phyloP scores from a whole-genome alignment of 106 monocot genomes.

The Acanthochlamys bracteata region DNA sequence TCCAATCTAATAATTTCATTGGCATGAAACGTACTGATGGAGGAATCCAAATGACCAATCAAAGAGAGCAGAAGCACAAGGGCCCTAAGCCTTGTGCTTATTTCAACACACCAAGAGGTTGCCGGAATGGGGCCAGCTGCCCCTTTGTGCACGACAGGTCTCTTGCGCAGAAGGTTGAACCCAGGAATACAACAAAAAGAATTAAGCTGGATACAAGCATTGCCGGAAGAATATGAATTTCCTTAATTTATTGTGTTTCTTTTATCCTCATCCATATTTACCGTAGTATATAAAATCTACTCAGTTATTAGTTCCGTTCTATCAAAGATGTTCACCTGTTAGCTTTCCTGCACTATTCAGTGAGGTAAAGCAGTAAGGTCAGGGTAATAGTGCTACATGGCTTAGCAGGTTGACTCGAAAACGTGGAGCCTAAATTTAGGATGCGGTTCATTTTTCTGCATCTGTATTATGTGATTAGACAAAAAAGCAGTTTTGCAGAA shows the following conservation, averaged over 20 bases:
- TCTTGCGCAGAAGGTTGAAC: constrained; percentile 12
- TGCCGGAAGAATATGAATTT: constrained; percentile 15
- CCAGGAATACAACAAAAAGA: constrained; percentile 38
- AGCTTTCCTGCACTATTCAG: too few relatives aligned
- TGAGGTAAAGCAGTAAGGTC: too few relatives aligned
- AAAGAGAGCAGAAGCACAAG: constrained; percentile 26
- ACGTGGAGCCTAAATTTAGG: too few relatives aligned
- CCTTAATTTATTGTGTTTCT: constrained; percentile 4
- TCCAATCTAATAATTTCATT: not conserved
- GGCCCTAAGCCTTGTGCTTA: constrained; percentile 49
- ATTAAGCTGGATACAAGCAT: constrained; percentile 59
- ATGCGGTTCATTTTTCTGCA: too few relatives aligned
- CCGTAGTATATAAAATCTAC: not conserved
- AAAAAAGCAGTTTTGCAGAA: too few relatives aligned
- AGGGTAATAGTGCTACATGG: too few relatives aligned
- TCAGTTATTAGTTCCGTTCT: not conserved
- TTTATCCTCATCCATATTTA: not conserved
- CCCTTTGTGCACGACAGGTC: constrained; percentile 56
- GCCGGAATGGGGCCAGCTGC: constrained; percentile 61
- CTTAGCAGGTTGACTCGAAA: too few relatives aligned
- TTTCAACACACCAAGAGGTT: constrained; percentile 72
- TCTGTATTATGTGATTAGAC: too few relatives aligned
- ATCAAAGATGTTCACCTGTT: too few relatives aligned
- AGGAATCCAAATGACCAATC: not conserved
- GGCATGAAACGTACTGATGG: constrained; percentile 4